These are phyloP conservation scores for Wickerhamiella slavikovae DNA, from an alignment of 805 yeast genomes.

Conservation along the genomic window DNA sequence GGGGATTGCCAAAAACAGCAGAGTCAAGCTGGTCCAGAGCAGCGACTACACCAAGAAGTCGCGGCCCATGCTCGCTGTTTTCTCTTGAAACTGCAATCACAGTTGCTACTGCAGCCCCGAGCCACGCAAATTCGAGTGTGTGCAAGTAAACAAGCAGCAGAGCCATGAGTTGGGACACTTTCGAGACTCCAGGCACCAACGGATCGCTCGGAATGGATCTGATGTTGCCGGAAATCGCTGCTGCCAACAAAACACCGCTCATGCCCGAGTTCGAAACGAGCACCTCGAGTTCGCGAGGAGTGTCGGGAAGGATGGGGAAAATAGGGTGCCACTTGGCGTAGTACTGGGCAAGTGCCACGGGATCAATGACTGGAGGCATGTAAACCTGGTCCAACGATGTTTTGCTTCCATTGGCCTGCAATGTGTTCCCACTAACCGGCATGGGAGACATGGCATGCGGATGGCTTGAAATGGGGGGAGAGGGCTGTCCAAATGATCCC, in stretches of 20 bases:
- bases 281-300: constrained; percentile 14
- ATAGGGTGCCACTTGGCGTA: constrained; percentile 20
- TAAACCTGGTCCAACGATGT: too few species aligned
- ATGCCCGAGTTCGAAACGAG: constrained; percentile 8
- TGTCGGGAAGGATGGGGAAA: constrained; percentile 20
- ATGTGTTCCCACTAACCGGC: background rate
- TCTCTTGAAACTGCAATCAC: constrained; percentile 7
- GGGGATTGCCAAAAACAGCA: constrained; percentile 2
- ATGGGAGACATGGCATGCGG: too few species aligned
- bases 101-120: constrained; percentile 19
- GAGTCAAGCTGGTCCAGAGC: constrained; percentile 4
- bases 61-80: background rate
- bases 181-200: constrained; percentile 5
- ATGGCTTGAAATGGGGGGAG: too few species aligned
- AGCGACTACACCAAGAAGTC: constrained; percentile 1
- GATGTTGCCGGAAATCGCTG: constrained; percentile 12
- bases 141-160: constrained; percentile 16
- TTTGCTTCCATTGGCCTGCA: background rate
- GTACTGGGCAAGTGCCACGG: constrained; percentile 17
- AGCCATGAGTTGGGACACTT: constrained; percentile 17
- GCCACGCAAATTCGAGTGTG: constrained; percentile 16
- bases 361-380: constrained; percentile 8
- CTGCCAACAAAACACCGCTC: constrained; percentile 6
- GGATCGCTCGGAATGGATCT: constrained; percentile 4
- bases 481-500: background rate